phyloP scores from a whole-genome alignment of 73 alveolate species.

The Paramecium tetraurelia region DNA sequence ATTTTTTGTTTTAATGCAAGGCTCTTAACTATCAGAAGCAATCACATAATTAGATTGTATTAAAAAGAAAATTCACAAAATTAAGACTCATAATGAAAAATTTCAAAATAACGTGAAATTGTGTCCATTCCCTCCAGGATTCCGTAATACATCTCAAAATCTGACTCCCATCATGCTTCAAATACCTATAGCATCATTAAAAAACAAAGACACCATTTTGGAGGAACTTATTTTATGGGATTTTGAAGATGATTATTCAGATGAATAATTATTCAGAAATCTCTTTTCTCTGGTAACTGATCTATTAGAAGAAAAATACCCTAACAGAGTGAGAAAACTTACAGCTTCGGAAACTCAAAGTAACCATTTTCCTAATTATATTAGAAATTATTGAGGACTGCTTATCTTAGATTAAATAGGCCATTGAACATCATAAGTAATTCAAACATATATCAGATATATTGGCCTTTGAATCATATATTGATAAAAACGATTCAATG shows the following conservation, averaged over 20 bases:
- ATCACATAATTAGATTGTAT: not conserved
- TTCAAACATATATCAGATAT: not conserved
- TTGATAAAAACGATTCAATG: not conserved
- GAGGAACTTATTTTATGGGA: constrained; percentile 8
- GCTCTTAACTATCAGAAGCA: not conserved
- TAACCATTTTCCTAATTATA: not conserved
- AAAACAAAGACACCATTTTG: not conserved
- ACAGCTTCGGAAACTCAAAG: not conserved
- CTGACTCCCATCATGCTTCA: not conserved
- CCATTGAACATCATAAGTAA: not conserved
- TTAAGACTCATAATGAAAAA: constrained; percentile 23
- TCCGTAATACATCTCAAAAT: not conserved
- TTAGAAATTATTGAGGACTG: not conserved
- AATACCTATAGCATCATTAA: not conserved
- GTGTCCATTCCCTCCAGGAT: constrained; percentile 43
- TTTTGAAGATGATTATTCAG: not conserved
- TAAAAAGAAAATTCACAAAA: constrained; percentile 43
- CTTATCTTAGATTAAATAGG: not conserved
- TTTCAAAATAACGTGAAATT: not conserved
- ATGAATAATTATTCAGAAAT: constrained; percentile 16
- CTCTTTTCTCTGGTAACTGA: not conserved
- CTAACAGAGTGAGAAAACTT: not conserved
- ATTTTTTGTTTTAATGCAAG: not conserved
- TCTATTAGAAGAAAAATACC: not conserved
- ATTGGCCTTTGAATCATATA: not conserved